phyloP scores from a whole-genome alignment of 1,284 basidiomycete species.

The Ustilago trichophora region DNA sequence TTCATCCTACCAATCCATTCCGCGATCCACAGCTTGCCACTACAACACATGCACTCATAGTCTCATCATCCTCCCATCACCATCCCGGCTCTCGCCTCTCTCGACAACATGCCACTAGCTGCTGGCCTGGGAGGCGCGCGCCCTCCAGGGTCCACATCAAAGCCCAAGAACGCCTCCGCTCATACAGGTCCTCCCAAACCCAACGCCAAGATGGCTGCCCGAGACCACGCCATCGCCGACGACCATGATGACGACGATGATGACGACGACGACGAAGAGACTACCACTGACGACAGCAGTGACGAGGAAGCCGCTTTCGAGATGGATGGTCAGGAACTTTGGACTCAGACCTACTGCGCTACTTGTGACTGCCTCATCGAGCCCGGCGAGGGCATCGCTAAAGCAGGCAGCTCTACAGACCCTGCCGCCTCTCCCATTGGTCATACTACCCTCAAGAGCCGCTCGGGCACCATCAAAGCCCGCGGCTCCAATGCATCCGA shows the following conservation, averaged over 20 bases:
- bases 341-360: conserved; percentile 57
- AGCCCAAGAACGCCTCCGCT: conserved; percentile 2
- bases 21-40: too few species aligned
- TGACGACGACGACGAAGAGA: conserved; percentile 39
- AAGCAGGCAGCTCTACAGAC: neutral
- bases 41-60: conserved; percentile 18
- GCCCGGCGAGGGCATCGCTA: conserved; percentile 51
- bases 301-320: conserved; percentile 56
- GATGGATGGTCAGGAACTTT: conserved; percentile 61
- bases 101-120: conserved; percentile 21
- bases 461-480: conserved; percentile 52
- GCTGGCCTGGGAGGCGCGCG: conserved; percentile 12
- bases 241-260: conserved; percentile 11
- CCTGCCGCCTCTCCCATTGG: conserved; percentile 3
- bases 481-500: conserved; percentile 32
- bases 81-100: conserved; percentile 2
- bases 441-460: conserved; percentile 48
- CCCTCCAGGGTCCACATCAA: conserved; percentile 11
- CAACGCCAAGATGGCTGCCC: conserved; percentile 14
- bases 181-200: conserved; percentile 17
- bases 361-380: conserved; percentile 61
- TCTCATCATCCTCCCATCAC: too few species aligned
- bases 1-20: too few species aligned
- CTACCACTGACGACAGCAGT: conserved; percentile 41
- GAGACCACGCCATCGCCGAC: too few species aligned